These are phyloP conservation scores for Coccomyxa sp. DNA, from an alignment of 139 green algal genomes.

Conservation along the genomic window DNA sequence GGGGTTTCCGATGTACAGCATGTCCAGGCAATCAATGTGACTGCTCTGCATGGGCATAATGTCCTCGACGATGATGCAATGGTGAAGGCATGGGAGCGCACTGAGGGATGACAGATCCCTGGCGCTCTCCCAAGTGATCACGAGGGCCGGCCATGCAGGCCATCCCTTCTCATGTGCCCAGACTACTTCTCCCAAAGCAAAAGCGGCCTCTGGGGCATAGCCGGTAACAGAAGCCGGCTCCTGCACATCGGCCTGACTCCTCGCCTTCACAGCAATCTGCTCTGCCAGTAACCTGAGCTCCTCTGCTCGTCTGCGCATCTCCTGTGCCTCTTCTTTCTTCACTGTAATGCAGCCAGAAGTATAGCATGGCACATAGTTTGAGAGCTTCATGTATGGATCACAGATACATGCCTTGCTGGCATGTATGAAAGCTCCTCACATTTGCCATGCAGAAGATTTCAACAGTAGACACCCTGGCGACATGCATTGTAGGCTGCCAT, in stretches of 20 bases:
- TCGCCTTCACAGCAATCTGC: not conserved
- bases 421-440: too few species aligned
- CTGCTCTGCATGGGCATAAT: too few species aligned
- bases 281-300: not conserved
- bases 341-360: not conserved
- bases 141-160: conserved; percentile 52
- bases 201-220: not conserved
- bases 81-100: not conserved
- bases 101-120: not conserved
- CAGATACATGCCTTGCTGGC: too few species aligned
- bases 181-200: conserved; percentile 54
- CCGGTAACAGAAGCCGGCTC: not conserved
- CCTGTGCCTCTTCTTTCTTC: not conserved
- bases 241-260: not conserved
- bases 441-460: too few species aligned
- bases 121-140: conserved; percentile 48
- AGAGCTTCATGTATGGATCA: too few species aligned
- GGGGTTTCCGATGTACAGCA: not conserved
- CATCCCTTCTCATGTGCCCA: conserved; percentile 39
- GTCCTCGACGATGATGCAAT: too few species aligned
- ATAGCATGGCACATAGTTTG: not conserved
- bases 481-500: too few species aligned
- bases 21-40: not conserved
- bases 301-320: not conserved
- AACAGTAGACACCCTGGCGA: too few species aligned